Conservation (phyloP, 306 rosid genomes). For the Dryas octopetala region DNA sequence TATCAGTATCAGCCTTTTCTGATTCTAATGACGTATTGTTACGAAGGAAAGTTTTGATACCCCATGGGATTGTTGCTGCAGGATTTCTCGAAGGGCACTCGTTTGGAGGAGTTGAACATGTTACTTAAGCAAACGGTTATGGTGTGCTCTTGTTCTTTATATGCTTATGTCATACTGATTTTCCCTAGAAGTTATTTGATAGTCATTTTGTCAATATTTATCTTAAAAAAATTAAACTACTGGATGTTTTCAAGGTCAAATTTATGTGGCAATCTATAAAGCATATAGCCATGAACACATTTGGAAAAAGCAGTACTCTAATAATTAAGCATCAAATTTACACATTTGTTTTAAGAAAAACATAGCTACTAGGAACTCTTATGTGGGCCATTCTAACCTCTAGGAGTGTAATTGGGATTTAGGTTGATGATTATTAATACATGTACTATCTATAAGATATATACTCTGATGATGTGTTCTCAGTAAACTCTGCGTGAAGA, state of each 20-base stretch:
- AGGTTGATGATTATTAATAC: background rate
- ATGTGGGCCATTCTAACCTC: background rate
- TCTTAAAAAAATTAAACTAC: background rate
- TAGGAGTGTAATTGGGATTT: background rate
- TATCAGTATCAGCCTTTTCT: constrained; percentile 11
- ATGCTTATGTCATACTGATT: background rate
- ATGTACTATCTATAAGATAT: background rate
- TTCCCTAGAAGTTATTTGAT: background rate
- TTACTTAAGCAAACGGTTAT: constrained; percentile 86
- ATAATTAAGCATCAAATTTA: background rate
- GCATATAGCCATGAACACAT: background rate
- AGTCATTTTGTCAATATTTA: background rate
- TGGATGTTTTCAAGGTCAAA: background rate
- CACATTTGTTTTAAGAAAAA: too few relatives aligned
- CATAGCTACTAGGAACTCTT: too few relatives aligned
- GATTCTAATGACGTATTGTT: constrained; percentile 16
- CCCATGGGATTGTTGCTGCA: constrained; percentile 45
- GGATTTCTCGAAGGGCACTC: constrained; percentile 90
- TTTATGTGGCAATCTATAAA: background rate
- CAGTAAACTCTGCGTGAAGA: background rate
- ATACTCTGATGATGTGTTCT: background rate
- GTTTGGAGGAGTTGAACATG: constrained; percentile 94
- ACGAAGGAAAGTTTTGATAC: constrained; percentile 15
- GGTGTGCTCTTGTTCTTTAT: constrained; percentile 50
- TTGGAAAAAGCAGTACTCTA: background rate